Percentiles rank a stretch among this genome's conserved stretches.
Conservation (phyloP, 371 early-diverging fungal genomes). For the Mucor indicus region DNA sequence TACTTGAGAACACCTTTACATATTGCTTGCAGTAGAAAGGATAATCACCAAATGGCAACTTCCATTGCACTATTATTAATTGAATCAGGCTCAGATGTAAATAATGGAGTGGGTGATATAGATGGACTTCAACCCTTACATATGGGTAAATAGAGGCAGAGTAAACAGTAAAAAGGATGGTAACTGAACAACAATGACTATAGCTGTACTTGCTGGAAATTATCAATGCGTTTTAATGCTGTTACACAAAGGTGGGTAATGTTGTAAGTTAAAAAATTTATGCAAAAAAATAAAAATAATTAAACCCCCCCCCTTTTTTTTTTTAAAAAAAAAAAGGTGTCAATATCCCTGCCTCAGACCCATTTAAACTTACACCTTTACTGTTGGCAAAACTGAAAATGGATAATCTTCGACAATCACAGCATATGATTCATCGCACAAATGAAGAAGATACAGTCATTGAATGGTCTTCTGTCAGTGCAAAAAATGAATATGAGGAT, state of each 20-base stretch:
- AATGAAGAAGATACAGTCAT: not conserved
- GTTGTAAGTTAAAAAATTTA: slow-evolving; percentile 4
- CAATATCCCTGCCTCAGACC: slow-evolving; percentile 44
- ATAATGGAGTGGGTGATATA: slow-evolving; percentile 48
- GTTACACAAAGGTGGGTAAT: slow-evolving; percentile 40
- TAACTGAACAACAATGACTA: not conserved
- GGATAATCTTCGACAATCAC: slow-evolving; percentile 38
- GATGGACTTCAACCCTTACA: slow-evolving; percentile 49
- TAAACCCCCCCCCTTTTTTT: not conserved
- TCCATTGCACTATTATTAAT: slow-evolving; percentile 35
- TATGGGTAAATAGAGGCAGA: slow-evolving; percentile 31
- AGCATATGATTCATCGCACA: slow-evolving; percentile 3
- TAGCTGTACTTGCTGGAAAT: slow-evolving; percentile 48
- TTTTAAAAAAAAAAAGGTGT: slow-evolving; percentile 21
- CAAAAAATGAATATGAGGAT: slow-evolving; percentile 35
- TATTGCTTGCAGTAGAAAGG: slow-evolving; percentile 41
- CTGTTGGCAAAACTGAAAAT: slow-evolving; percentile 43
- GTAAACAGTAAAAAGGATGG: not conserved
- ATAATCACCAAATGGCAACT: slow-evolving; percentile 33
- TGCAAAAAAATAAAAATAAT: slow-evolving; percentile 11
- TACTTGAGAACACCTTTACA: slow-evolving; percentile 47
- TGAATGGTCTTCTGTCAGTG: slow-evolving; percentile 14
- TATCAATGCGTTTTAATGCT: slow-evolving; percentile 44
- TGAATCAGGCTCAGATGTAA: slow-evolving; percentile 38
- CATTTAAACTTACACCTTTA: slow-evolving; percentile 46